These are phyloP conservation scores for Ehretia macrophylla DNA, from an alignment of 257 asterid species.

Conservation along the genomic window DNA sequence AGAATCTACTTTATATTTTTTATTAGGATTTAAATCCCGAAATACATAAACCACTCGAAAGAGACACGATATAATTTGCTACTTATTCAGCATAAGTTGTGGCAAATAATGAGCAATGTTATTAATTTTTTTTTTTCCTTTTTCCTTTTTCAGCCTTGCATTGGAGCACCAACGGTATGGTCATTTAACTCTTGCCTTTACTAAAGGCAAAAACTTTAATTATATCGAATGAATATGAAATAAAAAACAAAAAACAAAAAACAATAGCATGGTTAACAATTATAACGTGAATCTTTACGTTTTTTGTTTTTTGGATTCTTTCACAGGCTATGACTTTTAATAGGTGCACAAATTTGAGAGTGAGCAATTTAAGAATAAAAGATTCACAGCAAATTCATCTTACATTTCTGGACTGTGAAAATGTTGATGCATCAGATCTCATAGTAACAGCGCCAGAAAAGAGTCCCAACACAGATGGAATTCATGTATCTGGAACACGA, in stretches of 20 bases:
- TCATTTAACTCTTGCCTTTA: background rate
- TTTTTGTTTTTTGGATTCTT: background rate
- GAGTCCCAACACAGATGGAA: slow-evolving; percentile 48
- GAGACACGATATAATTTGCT: no score
- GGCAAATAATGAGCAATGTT: background rate
- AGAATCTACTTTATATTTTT: no score
- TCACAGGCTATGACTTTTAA: slow-evolving; percentile 65
- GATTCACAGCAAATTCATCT: slow-evolving; percentile 76
- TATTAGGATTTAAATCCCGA: no score
- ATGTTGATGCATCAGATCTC: slow-evolving; percentile 28
- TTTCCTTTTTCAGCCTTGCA: slow-evolving; percentile 27
- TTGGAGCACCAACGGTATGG: slow-evolving; percentile 28
- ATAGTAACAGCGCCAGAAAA: slow-evolving; percentile 19
- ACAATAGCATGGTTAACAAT: no score
- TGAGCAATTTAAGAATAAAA: slow-evolving; percentile 37
- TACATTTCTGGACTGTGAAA: slow-evolving; percentile 6
- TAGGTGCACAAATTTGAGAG: slow-evolving; percentile 53
- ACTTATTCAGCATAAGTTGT: background rate
- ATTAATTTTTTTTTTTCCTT: background rate
- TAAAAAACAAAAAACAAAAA: no score
- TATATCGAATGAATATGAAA: no score
- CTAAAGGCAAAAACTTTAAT: background rate
- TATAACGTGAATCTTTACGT: no score
- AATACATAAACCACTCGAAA: no score
- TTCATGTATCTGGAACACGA: slow-evolving; percentile 29